Evolutionary conservation across 441 rosid genomes (phyloP), one percentile per base, ranked within the genome.

Genomic region (Cnidoscolus chayamansa): DNA sequence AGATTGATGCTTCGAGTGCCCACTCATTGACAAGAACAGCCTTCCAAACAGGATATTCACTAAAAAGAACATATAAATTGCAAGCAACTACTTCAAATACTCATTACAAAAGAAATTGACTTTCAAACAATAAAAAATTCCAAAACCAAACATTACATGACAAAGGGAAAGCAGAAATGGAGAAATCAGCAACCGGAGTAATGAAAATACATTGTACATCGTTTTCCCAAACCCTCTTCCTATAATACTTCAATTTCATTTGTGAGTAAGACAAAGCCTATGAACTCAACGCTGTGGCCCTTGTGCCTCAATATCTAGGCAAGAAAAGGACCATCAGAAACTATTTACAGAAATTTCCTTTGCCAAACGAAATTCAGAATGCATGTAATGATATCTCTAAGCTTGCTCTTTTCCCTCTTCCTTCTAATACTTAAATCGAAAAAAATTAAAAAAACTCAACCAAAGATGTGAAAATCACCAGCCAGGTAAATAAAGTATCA

Each of bases 331-430:
- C 68, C 75, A 32, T 71, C 82, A 78, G 25, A 40, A 76, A 48
- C 77, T 82, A 86, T 86, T 74, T 82, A 84, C 86, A 86, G 58
- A 67, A 74, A 70, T 67, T 68, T 79, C 82, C 65, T 48, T 68
- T 47, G 70, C 76, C 62, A 43, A 5, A 31, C 49, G 37, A 74
- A 67, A 63, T 65, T 50, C 71, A 51, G 71, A 74, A 74, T 70
- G 66, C n/a, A 74, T 74, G 77, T 32, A 68, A 20, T 16, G 56
- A 30, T 54, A 65, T 76, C 58, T 78, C 55, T 55, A 72, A 47
- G n/a, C 32, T 32, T 43, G 35, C 40, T 63, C 64, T 72, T 65
- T 30, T 0, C 17, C 5, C 19, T 35, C 2, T 15, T 16, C 45
- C 17, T 13, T 13, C 11, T 16, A 15, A 4, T 9, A 53, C 4